phyloP scores from a whole-genome alignment of 441 rosid genomes.

The Erysimum pusillum region DNA sequence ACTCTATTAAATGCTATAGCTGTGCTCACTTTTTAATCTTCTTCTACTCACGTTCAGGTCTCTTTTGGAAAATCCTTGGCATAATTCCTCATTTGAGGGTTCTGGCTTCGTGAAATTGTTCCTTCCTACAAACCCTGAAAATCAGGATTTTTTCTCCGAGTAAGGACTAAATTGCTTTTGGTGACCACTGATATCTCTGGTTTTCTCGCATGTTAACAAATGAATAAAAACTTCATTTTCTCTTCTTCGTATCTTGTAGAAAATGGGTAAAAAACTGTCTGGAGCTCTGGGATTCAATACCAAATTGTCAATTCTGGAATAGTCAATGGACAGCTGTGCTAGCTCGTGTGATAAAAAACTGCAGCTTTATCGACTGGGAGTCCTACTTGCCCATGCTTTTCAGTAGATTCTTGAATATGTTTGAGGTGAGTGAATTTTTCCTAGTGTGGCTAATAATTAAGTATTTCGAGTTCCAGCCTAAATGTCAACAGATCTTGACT shows the following conservation, averaged over 20 bases:
- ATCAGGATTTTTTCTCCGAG: constrained; percentile 90
- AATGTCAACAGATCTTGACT: constrained; percentile 16
- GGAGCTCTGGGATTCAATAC: constrained; percentile 91
- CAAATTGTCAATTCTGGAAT: constrained; percentile 99
- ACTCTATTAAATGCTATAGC: constrained; percentile 28
- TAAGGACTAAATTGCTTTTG: constrained; percentile 53
- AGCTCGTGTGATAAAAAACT: constrained; percentile 92
- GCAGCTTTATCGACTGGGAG: constrained; percentile 85
- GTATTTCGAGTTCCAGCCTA: constrained; percentile 31
- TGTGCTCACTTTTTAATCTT: constrained; percentile 33
- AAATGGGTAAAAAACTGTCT: constrained; percentile 79
- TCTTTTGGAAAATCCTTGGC: constrained; percentile 98
- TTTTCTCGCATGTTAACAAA: constrained; percentile 35
- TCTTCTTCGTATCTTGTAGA: constrained; percentile 60
- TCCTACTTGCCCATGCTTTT: constrained; percentile 79
- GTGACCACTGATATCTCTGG: constrained; percentile 41
- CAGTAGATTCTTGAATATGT: constrained; percentile 90
- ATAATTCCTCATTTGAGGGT: constrained; percentile 97
- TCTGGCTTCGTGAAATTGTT: constrained; percentile 95
- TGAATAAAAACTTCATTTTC: background rate
- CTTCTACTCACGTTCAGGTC: constrained; percentile 61
- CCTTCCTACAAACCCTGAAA: constrained; percentile 91
- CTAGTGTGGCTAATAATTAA: constrained; percentile 36
- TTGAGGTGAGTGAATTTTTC: constrained; percentile 80
- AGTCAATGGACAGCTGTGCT: constrained; percentile 94